A percentile compares a stretch with the other conserved stretches of the same genome.
These are phyloP conservation scores for Nothophoma quercina DNA, from an alignment of 2,329 filamentous ascomycete species.

Conservation along the genomic window DNA sequence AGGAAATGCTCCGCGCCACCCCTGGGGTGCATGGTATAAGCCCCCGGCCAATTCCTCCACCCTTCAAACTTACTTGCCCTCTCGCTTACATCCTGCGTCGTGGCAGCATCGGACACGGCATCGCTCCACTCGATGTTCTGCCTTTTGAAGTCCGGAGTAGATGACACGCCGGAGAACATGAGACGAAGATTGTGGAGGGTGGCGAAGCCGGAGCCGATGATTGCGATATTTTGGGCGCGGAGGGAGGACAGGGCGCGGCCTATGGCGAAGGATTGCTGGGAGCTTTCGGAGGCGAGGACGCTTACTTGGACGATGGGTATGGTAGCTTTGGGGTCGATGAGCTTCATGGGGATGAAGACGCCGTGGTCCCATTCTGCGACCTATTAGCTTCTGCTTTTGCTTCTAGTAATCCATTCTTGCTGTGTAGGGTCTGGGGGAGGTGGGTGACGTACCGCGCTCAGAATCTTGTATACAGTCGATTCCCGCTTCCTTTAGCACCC, in stretches of 20 bases:
- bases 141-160: conserved; percentile 40
- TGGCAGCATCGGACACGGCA: conserved; percentile 54
- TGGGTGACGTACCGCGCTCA: conserved; percentile 37
- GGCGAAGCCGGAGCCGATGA: conserved; percentile 68
- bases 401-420: too few relatives aligned
- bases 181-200: conserved; percentile 63
- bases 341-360: conserved; percentile 66
- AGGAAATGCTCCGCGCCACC: conserved; percentile 66
- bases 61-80: conserved; percentile 52
- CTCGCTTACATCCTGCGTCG: conserved; percentile 43
- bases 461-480: conserved; percentile 47
- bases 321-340: conserved; percentile 61
- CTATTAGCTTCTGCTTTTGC: neutral
- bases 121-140: conserved; percentile 56
- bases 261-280: conserved; percentile 59
- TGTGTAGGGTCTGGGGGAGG: neutral
- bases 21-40: conserved; percentile 63
- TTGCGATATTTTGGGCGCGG: conserved; percentile 62
- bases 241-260: conserved; percentile 61
- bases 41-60: conserved; percentile 60
- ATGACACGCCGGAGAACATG: conserved; percentile 51
- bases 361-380: conserved; percentile 65
- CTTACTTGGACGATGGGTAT: conserved; percentile 66
- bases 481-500: conserved; percentile 58
- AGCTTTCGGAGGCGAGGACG: conserved; percentile 61